A percentile compares a stretch with the other conserved stretches of the same genome.
Evolutionary conservation across 108 stramenopile genomes (phyloP).

Genomic region (Schizochytrium sp.): DNA sequence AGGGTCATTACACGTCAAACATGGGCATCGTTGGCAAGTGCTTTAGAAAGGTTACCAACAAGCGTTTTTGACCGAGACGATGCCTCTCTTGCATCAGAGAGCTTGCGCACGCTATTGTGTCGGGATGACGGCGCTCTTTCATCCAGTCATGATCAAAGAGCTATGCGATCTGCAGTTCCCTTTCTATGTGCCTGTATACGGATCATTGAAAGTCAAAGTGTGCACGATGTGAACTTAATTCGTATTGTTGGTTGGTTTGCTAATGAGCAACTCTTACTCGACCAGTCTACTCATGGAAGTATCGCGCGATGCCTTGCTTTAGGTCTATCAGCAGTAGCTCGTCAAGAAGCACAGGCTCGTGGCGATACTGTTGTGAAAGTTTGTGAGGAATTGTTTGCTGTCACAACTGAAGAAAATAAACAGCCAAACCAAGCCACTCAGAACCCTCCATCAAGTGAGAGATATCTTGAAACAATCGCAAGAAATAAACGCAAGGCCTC

Average conservation of each 20-base stretch:
- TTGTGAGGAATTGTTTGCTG: neutral
- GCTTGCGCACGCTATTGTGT: neutral
- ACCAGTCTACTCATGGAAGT: neutral
- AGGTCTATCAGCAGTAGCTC: neutral
- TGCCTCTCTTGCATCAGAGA: neutral
- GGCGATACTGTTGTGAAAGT: neutral
- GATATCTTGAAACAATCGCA: neutral
- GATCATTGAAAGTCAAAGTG: neutral
- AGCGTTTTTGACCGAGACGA: neutral
- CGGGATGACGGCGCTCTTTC: neutral
- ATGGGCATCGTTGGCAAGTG: neutral
- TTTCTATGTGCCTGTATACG: neutral
- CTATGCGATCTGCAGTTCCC: neutral
- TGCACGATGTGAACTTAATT: neutral
- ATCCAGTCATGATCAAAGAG: neutral
- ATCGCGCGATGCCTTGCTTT: slow-evolving; percentile 4
- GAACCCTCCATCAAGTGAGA: neutral
- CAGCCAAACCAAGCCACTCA: neutral
- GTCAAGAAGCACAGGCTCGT: neutral
- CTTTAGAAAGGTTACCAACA: neutral
- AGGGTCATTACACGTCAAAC: neutral
- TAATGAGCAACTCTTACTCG: neutral
- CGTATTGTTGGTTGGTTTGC: neutral
- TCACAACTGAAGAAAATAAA: neutral
- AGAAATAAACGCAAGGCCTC: slow-evolving; percentile 4